Conservation (phyloP, 352 stramenopile genomes). For the Phytopythium mirpurense region DNA sequence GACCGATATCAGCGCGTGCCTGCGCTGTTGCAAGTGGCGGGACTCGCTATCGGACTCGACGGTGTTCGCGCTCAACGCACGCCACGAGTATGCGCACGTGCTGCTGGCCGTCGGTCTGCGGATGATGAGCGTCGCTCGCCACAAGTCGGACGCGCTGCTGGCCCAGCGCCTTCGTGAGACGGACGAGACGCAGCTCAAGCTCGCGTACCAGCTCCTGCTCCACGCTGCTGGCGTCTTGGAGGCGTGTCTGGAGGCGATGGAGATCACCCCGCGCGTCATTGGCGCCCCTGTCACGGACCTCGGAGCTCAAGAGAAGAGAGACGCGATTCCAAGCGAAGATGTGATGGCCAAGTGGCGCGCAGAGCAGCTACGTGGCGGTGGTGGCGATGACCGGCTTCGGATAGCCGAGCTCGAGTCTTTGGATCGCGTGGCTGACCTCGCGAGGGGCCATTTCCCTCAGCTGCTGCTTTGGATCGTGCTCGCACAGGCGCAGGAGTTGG, state of each 20-base stretch:
- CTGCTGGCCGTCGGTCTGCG: constrained; percentile 39
- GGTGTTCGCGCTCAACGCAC: constrained; percentile 42
- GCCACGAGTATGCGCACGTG: constrained; percentile 45
- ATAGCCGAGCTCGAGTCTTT: constrained; percentile 29
- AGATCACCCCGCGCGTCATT: constrained; percentile 20
- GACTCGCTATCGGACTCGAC: constrained; percentile 41
- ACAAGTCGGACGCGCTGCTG: constrained; percentile 39
- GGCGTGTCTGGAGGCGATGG: constrained; percentile 39
- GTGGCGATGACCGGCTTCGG: neutral
- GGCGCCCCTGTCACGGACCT: constrained; percentile 31
- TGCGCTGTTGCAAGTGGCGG: constrained; percentile 54
- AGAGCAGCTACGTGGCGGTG: constrained; percentile 27
- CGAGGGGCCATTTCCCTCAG: constrained; percentile 37
- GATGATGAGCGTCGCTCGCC: constrained; percentile 37
- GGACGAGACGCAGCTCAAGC: constrained; percentile 59
- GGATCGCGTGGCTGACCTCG: constrained; percentile 47
- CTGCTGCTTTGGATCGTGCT: constrained; percentile 53
- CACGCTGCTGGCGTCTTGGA: constrained; percentile 50
- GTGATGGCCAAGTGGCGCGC: constrained; percentile 54
- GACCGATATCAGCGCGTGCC: constrained; percentile 20
- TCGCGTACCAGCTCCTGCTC: constrained; percentile 60
- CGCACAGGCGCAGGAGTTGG: constrained; percentile 60
- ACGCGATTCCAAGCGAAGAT: constrained; percentile 20
- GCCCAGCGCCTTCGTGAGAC: constrained; percentile 33
- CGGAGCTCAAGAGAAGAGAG: neutral